These are phyloP conservation scores for Termitomyces bulborhizus DNA, from an alignment of 768 basidiomycete genomes.

Conservation along the genomic window DNA sequence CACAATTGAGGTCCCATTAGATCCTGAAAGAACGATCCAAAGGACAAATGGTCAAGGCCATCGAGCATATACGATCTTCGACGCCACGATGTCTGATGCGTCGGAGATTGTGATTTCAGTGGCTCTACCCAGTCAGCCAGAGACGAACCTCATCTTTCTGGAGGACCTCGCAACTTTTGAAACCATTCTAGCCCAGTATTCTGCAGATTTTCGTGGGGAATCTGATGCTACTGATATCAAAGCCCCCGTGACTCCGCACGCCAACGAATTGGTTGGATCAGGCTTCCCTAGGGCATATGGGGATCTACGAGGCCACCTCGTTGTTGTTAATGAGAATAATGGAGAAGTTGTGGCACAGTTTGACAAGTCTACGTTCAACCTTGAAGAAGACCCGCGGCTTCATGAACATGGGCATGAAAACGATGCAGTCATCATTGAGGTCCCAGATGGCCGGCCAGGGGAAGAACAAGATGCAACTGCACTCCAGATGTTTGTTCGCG, in stretches of 20 bases:
- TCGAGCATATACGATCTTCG: constrained; percentile 38
- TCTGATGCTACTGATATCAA: constrained; percentile 1
- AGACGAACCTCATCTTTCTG: constrained; percentile 26
- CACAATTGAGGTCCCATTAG: constrained; percentile 50
- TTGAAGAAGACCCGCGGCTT: constrained; percentile 56
- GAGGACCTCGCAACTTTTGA: constrained; percentile 65
- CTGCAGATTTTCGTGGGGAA: constrained; percentile 29
- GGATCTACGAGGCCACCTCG: constrained; percentile 50
- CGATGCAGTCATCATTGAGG: constrained; percentile 69
- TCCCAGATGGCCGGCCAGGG: constrained; percentile 42
- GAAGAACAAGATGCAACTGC: constrained; percentile 32
- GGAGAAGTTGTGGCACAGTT: constrained; percentile 70
- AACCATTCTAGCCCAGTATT: constrained; percentile 62
- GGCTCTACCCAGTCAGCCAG: constrained; percentile 18
- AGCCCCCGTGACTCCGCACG: background rate
- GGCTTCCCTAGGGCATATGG: constrained; percentile 12
- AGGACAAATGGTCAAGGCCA: constrained; percentile 28
- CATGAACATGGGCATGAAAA: constrained; percentile 42
- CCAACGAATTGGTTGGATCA: constrained; percentile 11
- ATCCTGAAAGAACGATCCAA: constrained; percentile 45
- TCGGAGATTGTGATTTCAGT: constrained; percentile 31
- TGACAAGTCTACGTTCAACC: constrained; percentile 41
- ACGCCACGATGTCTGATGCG: constrained; percentile 29
- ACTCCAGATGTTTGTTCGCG: constrained; percentile 50
- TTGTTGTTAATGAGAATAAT: constrained; percentile 66